A percentile compares a stretch with the other conserved stretches of the same genome.
Evolutionary conservation across 257 asterid genomes (phyloP).

Genomic region (Leonotis leonurus): DNA sequence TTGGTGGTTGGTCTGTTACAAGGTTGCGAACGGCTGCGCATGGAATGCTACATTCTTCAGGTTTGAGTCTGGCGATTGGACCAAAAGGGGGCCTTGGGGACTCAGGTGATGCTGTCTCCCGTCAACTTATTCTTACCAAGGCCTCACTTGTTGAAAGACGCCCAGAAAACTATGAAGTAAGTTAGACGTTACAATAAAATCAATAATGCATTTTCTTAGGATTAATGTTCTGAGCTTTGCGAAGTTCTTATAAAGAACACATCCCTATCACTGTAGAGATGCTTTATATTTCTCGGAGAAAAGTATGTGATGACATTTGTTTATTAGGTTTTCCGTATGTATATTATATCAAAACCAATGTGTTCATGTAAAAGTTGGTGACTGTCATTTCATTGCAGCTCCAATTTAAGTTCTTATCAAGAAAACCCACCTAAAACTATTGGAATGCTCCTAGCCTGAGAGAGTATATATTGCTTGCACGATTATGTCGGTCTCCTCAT

Average conservation of each 20-base stretch:
- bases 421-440: not conserved
- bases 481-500: not conserved
- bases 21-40: conserved; percentile 94
- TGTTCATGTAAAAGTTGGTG: conserved; percentile 7
- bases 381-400: not conserved
- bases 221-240: not conserved
- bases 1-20: conserved; percentile 88
- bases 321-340: not conserved
- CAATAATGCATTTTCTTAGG: conserved; percentile 15
- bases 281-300: not conserved
- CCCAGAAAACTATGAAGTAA: conserved; percentile 96
- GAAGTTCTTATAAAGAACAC: conserved; percentile 3
- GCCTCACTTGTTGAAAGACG: conserved; percentile 91
- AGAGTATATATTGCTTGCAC: conserved; percentile 6
- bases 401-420: not conserved
- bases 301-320: not conserved
- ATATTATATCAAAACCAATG: not conserved
- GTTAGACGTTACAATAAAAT: conserved; percentile 25
- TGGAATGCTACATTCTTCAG: conserved; percentile 74
- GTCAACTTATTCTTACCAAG: conserved; percentile 93
- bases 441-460: not conserved
- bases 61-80: conserved; percentile 75
- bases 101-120: conserved; percentile 85
- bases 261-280: not conserved
- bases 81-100: conserved; percentile 99